phyloP scores from a whole-genome alignment of 2,329 filamentous ascomycete species.

The Phyllosticta citriasiana region DNA sequence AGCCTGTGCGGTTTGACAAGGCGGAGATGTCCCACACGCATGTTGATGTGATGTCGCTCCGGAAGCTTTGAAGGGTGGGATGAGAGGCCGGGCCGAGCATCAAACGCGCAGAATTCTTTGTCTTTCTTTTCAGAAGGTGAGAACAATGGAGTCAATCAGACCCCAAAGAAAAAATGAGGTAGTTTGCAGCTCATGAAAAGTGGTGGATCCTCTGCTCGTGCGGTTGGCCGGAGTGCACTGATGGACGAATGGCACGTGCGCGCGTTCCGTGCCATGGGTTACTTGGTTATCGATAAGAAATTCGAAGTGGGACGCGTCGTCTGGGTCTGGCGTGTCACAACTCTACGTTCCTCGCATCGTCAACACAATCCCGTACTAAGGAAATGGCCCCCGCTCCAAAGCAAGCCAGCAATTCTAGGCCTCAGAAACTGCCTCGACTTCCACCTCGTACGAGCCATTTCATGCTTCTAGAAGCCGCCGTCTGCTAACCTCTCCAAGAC shows the following conservation, averaged over 20 bases:
- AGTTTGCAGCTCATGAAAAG: too few relatives aligned
- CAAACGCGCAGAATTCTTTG: too few relatives aligned
- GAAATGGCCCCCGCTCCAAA: background rate
- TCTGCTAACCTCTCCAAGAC: constrained; percentile 24
- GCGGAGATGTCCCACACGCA: constrained; percentile 5
- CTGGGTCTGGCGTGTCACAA: background rate
- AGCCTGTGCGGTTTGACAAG: constrained; percentile 1
- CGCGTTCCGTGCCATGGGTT: too few relatives aligned
- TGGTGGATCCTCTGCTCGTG: too few relatives aligned
- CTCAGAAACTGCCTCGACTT: constrained; percentile 8
- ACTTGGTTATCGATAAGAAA: too few relatives aligned
- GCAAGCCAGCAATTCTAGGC: background rate
- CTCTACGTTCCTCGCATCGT: background rate
- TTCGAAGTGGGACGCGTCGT: too few relatives aligned
- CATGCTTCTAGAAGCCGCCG: background rate
- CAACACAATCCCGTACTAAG: constrained; percentile 14
- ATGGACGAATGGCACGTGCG: too few relatives aligned
- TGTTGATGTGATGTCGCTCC: background rate
- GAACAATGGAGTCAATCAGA: too few relatives aligned
- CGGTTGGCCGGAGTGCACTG: too few relatives aligned
- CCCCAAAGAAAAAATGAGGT: too few relatives aligned
- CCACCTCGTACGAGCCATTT: constrained; percentile 16
- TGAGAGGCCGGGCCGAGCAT: background rate
- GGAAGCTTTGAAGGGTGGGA: background rate
- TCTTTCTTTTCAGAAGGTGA: too few relatives aligned